Percentiles rank a stretch among this genome's conserved stretches.
Evolutionary conservation across 1,139 yeast species (phyloP).

Genomic region (Zygosaccharomyces sapae): DNA sequence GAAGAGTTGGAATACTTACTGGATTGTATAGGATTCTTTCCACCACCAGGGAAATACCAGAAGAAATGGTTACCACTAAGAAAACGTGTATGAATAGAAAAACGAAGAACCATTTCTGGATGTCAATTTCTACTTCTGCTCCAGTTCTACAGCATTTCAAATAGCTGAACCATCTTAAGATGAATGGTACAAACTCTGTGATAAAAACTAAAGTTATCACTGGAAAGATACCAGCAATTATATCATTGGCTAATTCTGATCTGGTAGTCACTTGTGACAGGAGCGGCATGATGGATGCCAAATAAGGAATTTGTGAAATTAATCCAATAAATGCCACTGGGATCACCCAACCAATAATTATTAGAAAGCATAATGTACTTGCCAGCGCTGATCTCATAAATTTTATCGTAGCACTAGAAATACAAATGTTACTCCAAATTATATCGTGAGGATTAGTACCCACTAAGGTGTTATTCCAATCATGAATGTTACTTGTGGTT

Average conservation of each 20-base stretch:
- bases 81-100: constrained; percentile 80
- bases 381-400: constrained; percentile 43
- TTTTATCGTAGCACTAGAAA: constrained; percentile 37
- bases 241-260: constrained; percentile 51
- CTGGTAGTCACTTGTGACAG: constrained; percentile 48
- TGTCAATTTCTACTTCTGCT: constrained; percentile 51
- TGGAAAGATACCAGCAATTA: constrained; percentile 57
- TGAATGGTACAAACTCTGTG: constrained; percentile 51
- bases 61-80: constrained; percentile 77
- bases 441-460: constrained; percentile 57
- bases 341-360: constrained; percentile 58
- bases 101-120: constrained; percentile 64
- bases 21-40: constrained; percentile 68
- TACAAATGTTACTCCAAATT: constrained; percentile 52
- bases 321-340: constrained; percentile 72
- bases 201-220: constrained; percentile 55
- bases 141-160: constrained; percentile 54
- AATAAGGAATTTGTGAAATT: constrained; percentile 58
- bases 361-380: constrained; percentile 42
- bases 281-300: constrained; percentile 53
- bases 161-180: constrained; percentile 48
- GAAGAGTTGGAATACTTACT: constrained; percentile 60
- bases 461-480: constrained; percentile 42
- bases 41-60: constrained; percentile 67
- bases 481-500: constrained; percentile 43